Conservation (phyloP, 1,284 basidiomycete genomes). For the Cryptococcus sp. region DNA sequence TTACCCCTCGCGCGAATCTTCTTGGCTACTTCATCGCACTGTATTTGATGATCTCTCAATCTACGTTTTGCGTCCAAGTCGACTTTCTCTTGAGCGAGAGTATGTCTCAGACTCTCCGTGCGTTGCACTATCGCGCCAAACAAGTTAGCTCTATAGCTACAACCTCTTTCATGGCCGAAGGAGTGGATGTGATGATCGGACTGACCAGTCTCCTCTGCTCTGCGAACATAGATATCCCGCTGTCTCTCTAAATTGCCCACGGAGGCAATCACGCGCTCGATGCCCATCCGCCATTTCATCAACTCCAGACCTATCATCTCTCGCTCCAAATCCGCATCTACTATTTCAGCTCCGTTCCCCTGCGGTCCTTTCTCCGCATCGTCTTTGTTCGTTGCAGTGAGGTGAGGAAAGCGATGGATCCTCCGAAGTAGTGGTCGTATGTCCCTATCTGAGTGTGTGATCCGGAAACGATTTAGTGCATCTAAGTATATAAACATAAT, state of each 20-base stretch:
- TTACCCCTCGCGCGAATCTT: constrained; percentile 35
- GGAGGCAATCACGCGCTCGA: constrained; percentile 39
- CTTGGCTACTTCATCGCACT: constrained; percentile 45
- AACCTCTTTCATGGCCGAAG: too few relatives aligned
- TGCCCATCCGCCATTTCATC: constrained; percentile 35
- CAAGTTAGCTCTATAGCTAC: background rate
- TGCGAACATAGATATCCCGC: constrained; percentile 24
- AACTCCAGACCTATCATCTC: constrained; percentile 38
- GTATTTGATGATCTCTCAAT: constrained; percentile 38
- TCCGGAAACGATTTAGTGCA: constrained; percentile 42
- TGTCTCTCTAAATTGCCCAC: constrained; percentile 39
- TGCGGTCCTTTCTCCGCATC: constrained; percentile 1
- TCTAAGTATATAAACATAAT: constrained; percentile 22
- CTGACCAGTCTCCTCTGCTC: constrained; percentile 39
- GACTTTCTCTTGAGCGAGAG: constrained; percentile 37
- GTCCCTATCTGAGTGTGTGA: constrained; percentile 45
- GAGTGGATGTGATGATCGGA: background rate
- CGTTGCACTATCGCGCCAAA: constrained; percentile 7
- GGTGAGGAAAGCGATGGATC: constrained; percentile 31
- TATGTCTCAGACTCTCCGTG: constrained; percentile 26
- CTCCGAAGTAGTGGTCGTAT: constrained; percentile 36
- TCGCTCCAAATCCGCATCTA: constrained; percentile 20
- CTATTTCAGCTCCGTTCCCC: background rate
- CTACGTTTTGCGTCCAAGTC: constrained; percentile 25
- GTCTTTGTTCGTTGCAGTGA: constrained; percentile 1